Conservation (phyloP, 257 asterid species). For the Gynochthodes officinalis region DNA sequence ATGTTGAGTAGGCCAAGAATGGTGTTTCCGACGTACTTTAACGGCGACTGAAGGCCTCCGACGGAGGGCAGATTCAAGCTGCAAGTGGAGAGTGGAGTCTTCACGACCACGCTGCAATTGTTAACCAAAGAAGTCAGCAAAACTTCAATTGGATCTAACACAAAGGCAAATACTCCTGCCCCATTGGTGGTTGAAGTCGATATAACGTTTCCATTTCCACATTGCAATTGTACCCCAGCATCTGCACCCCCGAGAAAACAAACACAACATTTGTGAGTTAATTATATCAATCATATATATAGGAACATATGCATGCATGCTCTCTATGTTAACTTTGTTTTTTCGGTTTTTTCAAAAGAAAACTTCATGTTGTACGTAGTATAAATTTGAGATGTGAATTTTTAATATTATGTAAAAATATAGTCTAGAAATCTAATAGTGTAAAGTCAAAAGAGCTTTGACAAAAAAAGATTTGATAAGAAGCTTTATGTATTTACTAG, state of each 20-base stretch:
- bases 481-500: too few species aligned
- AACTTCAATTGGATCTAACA: slow-evolving; percentile 19
- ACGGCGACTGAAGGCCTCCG: slow-evolving; percentile 15
- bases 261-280: not conserved
- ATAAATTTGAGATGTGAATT: too few species aligned
- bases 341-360: too few species aligned
- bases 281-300: too few species aligned
- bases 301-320: too few species aligned
- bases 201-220: slow-evolving; percentile 31
- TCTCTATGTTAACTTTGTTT: too few species aligned
- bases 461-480: too few species aligned
- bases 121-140: slow-evolving; percentile 19
- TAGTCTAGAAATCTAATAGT: too few species aligned
- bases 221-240: slow-evolving; percentile 33
- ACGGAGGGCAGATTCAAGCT: slow-evolving; percentile 26
- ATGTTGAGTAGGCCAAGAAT: slow-evolving; percentile 15
- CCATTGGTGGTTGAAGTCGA: slow-evolving; percentile 27
- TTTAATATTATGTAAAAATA: too few species aligned
- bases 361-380: too few species aligned
- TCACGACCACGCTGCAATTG: slow-evolving; percentile 28
- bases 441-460: too few species aligned
- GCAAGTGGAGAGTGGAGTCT: slow-evolving; percentile 39
- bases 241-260: slow-evolving; percentile 12
- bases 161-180: slow-evolving; percentile 15
- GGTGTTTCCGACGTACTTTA: slow-evolving; percentile 10